These are phyloP conservation scores for Bretschneidera sinensis DNA, from an alignment of 345 rosid genomes.

Conservation along the genomic window DNA sequence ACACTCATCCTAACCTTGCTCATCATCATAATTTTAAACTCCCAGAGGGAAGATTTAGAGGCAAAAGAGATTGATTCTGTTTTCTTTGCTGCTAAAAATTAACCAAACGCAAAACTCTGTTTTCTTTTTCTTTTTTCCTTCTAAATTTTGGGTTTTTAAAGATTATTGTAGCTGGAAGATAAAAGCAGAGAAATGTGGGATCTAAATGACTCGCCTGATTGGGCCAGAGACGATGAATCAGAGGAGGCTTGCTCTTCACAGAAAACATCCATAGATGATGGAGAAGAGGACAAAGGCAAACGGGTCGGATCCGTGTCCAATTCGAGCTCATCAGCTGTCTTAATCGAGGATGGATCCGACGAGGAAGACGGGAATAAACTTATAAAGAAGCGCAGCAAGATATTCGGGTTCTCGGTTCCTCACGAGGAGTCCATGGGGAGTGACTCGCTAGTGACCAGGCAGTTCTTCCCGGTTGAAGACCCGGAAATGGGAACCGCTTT, in stretches of 20 bases:
- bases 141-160: not conserved
- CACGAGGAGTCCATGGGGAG: constrained; percentile 24
- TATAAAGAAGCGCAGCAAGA: constrained; percentile 36
- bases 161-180: not conserved
- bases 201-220: constrained; percentile 69
- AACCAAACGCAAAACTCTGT: not conserved
- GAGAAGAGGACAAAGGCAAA: constrained; percentile 57
- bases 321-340: constrained; percentile 83
- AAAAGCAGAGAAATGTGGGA: constrained; percentile 57
- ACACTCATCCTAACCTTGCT: not conserved
- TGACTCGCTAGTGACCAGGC: constrained; percentile 65
- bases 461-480: constrained; percentile 72
- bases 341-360: constrained; percentile 73
- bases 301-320: constrained; percentile 67
- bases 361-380: constrained; percentile 45
- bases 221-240: constrained; percentile 37
- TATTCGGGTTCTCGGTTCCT: constrained; percentile 50
- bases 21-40: not conserved
- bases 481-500: constrained; percentile 33
- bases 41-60: not conserved
- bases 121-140: not conserved
- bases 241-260: constrained; percentile 48
- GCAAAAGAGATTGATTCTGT: not conserved
- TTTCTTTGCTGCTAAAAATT: not conserved
- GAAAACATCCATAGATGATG: constrained; percentile 25